Base-by-base conservation (phyloP, 208 protist genomes). In the Herpetomonas tarakana region DNA sequence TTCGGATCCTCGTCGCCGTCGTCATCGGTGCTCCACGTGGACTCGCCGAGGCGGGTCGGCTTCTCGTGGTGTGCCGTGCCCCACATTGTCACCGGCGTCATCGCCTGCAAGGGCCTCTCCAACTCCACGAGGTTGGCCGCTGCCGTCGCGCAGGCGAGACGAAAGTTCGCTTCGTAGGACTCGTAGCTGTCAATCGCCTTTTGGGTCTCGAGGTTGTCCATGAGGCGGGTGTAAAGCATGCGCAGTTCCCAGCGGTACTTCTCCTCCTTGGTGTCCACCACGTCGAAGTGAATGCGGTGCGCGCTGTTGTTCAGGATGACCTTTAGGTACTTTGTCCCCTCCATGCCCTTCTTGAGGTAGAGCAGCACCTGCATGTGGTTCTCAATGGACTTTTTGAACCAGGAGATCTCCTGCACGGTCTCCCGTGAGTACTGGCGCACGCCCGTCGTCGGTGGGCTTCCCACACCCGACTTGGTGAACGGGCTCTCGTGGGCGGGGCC, bases 131-230 rank as follows among this genome's bases (percentile, higher is more conserved):
- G 58, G 66, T 79, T 63, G 28, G 39, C 53, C 7, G 66, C 73
- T 19, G 81, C 62, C 28, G 73, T 71, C 19, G 45, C 26, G 46
- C 77, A 85, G 6, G 81, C 81, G 54, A 62, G 39, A 21, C 72
- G 68, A 51, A 88, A 82, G 58, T 58, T 62, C n/a, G 57, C 38
- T 9, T 69, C 58, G 72, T 85, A 88, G 6, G 69, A 59, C 44
- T 81, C 77, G 57, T 82, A 85, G 68, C 74, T 85, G 35, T 76
- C 64, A 61, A 88, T 84, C 1, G 70, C 77, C 47, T 74, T 76
- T 51, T 82, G 66, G n/a, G 76, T 84, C 49, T 88, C 77, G 3
- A 88, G 56, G 61, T 84, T 83, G 67, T 85, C 77, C 71, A 88
- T 66, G 49, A 88, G 75, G 44, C 81, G 65, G 2, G 74, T 88